Conservation (phyloP, 2,329 filamentous ascomycete genomes). For the Sclerotinia borealis region DNA sequence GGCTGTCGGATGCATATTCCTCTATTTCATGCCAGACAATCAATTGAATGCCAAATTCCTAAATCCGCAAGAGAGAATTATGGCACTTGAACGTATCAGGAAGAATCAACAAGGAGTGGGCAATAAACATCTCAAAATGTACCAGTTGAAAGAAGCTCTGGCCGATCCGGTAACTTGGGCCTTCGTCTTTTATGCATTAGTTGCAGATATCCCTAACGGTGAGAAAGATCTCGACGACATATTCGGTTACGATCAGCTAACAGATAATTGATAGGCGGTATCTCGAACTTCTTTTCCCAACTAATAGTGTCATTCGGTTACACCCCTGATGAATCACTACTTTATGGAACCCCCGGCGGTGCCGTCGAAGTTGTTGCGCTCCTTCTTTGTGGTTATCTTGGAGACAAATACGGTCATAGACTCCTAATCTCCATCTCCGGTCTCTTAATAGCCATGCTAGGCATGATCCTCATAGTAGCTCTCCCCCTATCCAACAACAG, state of each 20-base stretch:
- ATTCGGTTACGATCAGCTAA: background rate
- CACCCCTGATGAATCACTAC: slow-evolving; percentile 28
- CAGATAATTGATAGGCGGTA: slow-evolving; percentile 37
- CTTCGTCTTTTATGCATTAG: slow-evolving; percentile 41
- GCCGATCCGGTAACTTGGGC: slow-evolving; percentile 31
- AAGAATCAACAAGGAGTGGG: slow-evolving; percentile 54
- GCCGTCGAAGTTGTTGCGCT: slow-evolving; percentile 28
- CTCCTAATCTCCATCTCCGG: slow-evolving; percentile 33
- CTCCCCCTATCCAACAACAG: slow-evolving; percentile 34
- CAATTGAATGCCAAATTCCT: slow-evolving; percentile 41
- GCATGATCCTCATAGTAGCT: slow-evolving; percentile 33
- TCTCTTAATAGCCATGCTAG: slow-evolving; percentile 32
- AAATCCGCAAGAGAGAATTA: slow-evolving; percentile 38
- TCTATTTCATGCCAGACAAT: slow-evolving; percentile 39
- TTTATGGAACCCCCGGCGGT: slow-evolving; percentile 30
- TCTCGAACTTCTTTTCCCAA: slow-evolving; percentile 52
- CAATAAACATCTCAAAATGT: slow-evolving; percentile 46
- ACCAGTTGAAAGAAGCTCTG: slow-evolving; percentile 45
- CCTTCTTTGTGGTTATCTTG: slow-evolving; percentile 26
- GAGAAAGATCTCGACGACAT: background rate
- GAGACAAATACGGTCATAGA: slow-evolving; percentile 25
- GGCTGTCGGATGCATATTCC: slow-evolving; percentile 37
- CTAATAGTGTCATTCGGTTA: slow-evolving; percentile 46
- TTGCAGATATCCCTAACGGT: slow-evolving; percentile 31
- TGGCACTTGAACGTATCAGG: slow-evolving; percentile 41